Base-by-base conservation (phyloP, 306 rosid genomes). In the Citrullus colocynthis region DNA sequence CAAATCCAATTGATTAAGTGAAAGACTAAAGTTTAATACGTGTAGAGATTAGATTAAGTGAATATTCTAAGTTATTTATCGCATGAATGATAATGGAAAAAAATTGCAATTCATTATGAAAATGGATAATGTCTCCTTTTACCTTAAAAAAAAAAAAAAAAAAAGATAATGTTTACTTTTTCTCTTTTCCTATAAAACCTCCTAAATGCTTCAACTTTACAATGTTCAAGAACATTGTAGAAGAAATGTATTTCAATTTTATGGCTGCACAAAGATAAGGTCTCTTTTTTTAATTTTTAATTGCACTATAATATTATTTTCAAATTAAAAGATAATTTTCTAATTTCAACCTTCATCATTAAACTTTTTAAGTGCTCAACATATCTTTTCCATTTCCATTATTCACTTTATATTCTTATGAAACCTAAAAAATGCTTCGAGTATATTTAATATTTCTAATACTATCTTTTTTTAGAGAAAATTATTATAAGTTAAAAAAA, bases 151-250 rank as follows among this genome's bases (percentile, higher is more conserved):
- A 13, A 49, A 49, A 3, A 49, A 2, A 14, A 4, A 51, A 15
- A 14, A 6, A 5, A 16, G 6, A 51, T 9, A 45, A 45, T 42
- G 48, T 10, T 10, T 32, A 32, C 36, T 32, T 32, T 32, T 10
- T 9, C 7, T 24, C 3, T 16, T 18, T 17, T 18, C 39, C 39
- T 36, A 32, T 28, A 61, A 62, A 63, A 34, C 44, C 45, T 63
- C 21, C 42, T 10, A 64, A 58, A 64, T 18, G 49, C 3, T 37
- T 7, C 7, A 17, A 65, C 73, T 66, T 67, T 67, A n/a, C 54
- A n/a, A 41, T 67, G 32, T 67, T 67, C 54, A 67, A 67, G 74
- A 67, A 67, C 74, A 67, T 39, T 67, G 74, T 67, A 67, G 54
- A 67, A 66, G 34, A n/a, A 65, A 17, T 20, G 12, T 13, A 7